These are phyloP conservation scores for Paecilomyces sp. DNA, from an alignment of 2,329 filamentous ascomycete species.

Conservation along the genomic window DNA sequence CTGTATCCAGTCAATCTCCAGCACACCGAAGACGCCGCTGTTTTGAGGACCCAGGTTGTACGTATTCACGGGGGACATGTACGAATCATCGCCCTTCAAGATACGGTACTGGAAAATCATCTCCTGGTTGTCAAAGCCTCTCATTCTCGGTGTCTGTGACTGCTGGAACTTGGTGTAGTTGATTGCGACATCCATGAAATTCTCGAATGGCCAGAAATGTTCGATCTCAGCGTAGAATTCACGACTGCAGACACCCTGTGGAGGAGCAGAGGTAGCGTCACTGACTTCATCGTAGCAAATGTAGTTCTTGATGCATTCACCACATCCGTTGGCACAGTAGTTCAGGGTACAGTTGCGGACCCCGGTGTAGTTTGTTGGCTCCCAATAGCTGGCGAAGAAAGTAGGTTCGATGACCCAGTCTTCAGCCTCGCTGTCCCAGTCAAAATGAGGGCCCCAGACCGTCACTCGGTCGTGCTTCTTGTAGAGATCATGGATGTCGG, in stretches of 20 bases:
- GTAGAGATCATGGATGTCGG: constrained; percentile 6
- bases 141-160: constrained; percentile 9
- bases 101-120: constrained; percentile 10
- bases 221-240: constrained; percentile 14
- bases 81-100: constrained; percentile 12
- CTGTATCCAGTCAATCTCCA: constrained; percentile 12
- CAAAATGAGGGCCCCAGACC: constrained; percentile 11
- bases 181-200: constrained; percentile 6
- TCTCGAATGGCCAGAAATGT: constrained; percentile 14
- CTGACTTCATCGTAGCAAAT: constrained; percentile 14
- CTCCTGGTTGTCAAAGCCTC: constrained; percentile 8
- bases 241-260: constrained; percentile 10
- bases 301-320: constrained; percentile 11
- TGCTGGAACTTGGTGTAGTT: constrained; percentile 10
- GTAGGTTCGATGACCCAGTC: constrained; percentile 7
- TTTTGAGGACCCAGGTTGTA: constrained; percentile 9
- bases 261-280: constrained; percentile 9
- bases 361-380: constrained; percentile 10
- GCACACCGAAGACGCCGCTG: constrained; percentile 11
- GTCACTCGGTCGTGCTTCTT: constrained; percentile 10
- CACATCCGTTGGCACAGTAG: constrained; percentile 15
- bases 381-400: constrained; percentile 9
- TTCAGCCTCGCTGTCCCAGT: constrained; percentile 9
- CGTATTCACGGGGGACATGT: constrained; percentile 13
- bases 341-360: constrained; percentile 13